phyloP scores from a whole-genome alignment of 345 rosid genomes.

The Alliaria petiolata region DNA sequence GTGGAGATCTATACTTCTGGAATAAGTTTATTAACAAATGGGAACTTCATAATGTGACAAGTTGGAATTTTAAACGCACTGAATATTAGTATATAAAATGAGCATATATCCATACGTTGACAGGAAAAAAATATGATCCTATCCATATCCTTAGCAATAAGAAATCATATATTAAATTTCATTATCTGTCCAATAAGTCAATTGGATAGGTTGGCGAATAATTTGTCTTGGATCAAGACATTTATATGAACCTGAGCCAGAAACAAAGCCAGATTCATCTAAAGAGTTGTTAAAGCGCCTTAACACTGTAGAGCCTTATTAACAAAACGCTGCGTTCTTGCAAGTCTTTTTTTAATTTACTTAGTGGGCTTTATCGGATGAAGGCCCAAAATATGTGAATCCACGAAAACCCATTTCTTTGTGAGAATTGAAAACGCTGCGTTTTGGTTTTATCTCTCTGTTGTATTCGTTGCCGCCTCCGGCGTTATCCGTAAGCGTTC shows the following conservation, averaged over 20 bases:
- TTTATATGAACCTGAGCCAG: background rate
- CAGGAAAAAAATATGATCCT: too few species aligned
- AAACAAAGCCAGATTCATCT: constrained; percentile 9
- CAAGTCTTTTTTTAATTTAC: background rate
- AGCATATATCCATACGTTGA: too few species aligned
- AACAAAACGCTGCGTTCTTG: background rate
- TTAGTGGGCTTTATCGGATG: background rate
- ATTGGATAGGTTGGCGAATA: background rate
- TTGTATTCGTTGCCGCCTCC: background rate
- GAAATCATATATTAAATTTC: background rate
- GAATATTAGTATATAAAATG: background rate
- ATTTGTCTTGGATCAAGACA: background rate
- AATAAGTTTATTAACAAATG: constrained; percentile 8
- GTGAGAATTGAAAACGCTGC: background rate
- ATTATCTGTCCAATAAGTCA: background rate
- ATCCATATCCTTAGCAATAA: background rate
- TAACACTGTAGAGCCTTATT: background rate
- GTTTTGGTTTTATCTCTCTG: background rate
- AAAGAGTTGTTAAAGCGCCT: background rate
- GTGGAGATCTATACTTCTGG: too few species aligned
- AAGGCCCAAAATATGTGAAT: background rate
- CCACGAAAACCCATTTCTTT: background rate
- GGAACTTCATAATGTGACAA: background rate
- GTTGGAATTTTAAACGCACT: background rate
- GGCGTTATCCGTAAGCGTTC: constrained; percentile 11